Evolutionary conservation across 345 rosid genomes (phyloP).

Genomic region (Citropsis articulata): DNA sequence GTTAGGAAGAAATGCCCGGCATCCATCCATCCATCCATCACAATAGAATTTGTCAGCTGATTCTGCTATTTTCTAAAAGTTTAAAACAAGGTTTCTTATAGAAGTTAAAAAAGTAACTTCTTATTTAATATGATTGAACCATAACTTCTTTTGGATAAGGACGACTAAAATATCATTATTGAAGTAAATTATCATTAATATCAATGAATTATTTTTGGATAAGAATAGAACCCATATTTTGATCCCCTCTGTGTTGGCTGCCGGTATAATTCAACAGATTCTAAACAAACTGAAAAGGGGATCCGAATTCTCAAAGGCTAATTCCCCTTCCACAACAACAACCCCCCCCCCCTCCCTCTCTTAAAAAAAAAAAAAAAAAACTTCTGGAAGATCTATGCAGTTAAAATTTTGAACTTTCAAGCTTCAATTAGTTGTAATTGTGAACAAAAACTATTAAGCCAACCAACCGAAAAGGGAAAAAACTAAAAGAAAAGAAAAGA

Average conservation of each 20-base stretch:
- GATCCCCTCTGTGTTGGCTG: neutral
- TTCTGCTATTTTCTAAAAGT: neutral
- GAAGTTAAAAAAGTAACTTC: neutral
- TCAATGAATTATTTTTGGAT: neutral
- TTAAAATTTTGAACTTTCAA: neutral
- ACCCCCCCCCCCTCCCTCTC: no score
- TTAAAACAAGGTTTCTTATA: neutral
- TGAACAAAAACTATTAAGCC: neutral
- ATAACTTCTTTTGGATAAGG: no score
- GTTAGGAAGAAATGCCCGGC: neutral
- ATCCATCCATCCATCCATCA: no score
- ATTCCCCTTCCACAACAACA: no score
- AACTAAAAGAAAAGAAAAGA: no score
- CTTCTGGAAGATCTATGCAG: neutral
- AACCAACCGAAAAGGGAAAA: neutral
- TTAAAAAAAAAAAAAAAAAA: neutral
- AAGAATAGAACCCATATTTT: neutral
- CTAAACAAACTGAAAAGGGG: neutral
- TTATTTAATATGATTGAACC: neutral
- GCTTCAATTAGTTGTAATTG: neutral
- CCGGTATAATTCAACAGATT: neutral
- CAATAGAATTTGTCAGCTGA: neutral
- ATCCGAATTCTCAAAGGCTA: neutral
- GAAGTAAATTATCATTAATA: neutral
- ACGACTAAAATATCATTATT: neutral